Evolutionary conservation across 2,329 filamentous ascomycete genomes (phyloP), one percentile per base, ranked within the genome.

Genomic region (Colletotrichum filicis): DNA sequence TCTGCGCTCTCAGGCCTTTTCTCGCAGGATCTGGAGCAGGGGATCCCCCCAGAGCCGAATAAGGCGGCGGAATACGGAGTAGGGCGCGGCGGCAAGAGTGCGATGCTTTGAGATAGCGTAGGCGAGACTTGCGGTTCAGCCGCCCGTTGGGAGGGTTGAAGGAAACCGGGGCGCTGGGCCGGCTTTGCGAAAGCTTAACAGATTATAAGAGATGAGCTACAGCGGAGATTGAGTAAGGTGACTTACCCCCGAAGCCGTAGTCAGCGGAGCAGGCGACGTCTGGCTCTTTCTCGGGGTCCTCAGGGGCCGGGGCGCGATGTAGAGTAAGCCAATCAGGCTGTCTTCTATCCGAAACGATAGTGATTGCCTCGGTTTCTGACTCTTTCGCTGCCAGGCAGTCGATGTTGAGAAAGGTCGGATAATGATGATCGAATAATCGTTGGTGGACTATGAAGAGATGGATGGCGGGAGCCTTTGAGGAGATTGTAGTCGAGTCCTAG

Each of bases 121-220:
- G 42, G 19, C 19, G 19, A 49, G 42, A 49, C 19, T 11, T 22
- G 42, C 37, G 42, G 42, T 49, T 22, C 19, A 49, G 42, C 42
- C 42, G 42, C 19, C 19, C 19, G 19, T 11, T 49, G 19, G 19
- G 19, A 49, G 16, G 37, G 42, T 49, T 4, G 42, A 49, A 35
- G 32, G 42, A 22, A 49, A 49, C 42, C 42, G 42, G 42, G 42
- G 42, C 19, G 42, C 42, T 49, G 19, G 42, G 42, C 42, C 42
- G 42, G 42, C 42, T 49, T 49, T 49, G 42, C 19, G 42, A 49
- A 63, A 58, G 65, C 14, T 64, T 55, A 64, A 64, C 52, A 64
- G 28, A 52, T 7, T 62, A 71, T 56, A 35, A 59, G 66, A 70
- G 55, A 60, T 64, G 66, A 73, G 59, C 26, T 69, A 24, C 14